A percentile compares a stretch with the other conserved stretches of the same genome.
Evolutionary conservation across 2,329 filamentous ascomycete species (phyloP).

Genomic region (Periconia sp.): DNA sequence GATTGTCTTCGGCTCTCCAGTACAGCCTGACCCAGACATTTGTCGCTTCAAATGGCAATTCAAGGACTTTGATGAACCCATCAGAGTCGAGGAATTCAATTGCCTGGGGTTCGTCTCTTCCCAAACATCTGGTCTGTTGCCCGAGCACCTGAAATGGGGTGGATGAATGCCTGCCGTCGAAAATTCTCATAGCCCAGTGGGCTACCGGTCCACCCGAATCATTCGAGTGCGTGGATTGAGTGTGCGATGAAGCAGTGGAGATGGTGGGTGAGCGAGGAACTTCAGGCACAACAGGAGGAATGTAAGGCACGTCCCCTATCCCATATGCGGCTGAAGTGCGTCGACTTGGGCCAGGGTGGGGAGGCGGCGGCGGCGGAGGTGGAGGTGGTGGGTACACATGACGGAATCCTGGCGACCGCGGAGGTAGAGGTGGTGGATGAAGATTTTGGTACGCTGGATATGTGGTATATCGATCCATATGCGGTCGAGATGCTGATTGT

Average conservation of each 20-base stretch:
- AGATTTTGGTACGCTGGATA: conserved; percentile 15
- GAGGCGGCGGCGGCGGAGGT: conserved; percentile 12
- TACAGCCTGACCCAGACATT: conserved; percentile 54
- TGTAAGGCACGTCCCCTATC: conserved; percentile 31
- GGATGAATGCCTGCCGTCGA: conserved; percentile 44
- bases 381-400: conserved; percentile 11
- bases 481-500: conserved; percentile 24
- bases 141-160: conserved; percentile 41
- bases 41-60: conserved; percentile 51
- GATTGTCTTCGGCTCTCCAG: conserved; percentile 53
- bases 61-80: conserved; percentile 45
- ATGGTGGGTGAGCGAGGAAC: conserved; percentile 46
- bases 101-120: conserved; percentile 37
- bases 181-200: conserved; percentile 50
- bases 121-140: conserved; percentile 37
- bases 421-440: conserved; percentile 11
- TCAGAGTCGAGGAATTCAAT: conserved; percentile 40
- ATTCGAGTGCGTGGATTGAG: conserved; percentile 40
- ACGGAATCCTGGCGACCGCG: conserved; percentile 6
- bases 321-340: conserved; percentile 13
- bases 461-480: conserved; percentile 27
- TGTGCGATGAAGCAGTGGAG: conserved; percentile 47
- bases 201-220: conserved; percentile 32
- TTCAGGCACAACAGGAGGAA: conserved; percentile 41
- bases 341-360: neutral